phyloP scores from a whole-genome alignment of 2,329 filamentous ascomycete species.

The Lojkania enalia region DNA sequence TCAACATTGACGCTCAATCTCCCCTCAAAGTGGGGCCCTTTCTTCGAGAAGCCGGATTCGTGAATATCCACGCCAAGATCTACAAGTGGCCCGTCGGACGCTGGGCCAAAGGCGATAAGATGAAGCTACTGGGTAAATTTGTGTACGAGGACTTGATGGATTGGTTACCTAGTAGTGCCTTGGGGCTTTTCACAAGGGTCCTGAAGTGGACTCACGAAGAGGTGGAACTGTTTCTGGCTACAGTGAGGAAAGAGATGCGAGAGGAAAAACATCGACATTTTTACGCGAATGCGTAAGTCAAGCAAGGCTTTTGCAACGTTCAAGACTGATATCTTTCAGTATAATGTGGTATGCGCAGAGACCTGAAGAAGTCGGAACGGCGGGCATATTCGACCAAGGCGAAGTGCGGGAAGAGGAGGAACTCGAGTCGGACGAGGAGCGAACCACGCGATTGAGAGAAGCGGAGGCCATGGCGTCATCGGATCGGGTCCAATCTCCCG shows the following conservation, averaged over 20 bases:
- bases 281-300: slow-evolving; percentile 31
- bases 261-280: slow-evolving; percentile 30
- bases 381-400: slow-evolving; percentile 7
- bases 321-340: slow-evolving; percentile 17
- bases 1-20: slow-evolving; percentile 46
- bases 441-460: not conserved
- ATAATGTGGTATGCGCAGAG: slow-evolving; percentile 32
- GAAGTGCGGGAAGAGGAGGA: slow-evolving; percentile 25
- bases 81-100: slow-evolving; percentile 39
- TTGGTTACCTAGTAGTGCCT: slow-evolving; percentile 28
- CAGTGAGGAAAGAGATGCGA: slow-evolving; percentile 30
- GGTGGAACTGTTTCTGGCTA: slow-evolving; percentile 32
- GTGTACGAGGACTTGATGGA: slow-evolving; percentile 33
- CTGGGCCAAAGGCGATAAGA: slow-evolving; percentile 37
- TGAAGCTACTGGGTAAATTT: slow-evolving; percentile 32
- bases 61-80: slow-evolving; percentile 28
- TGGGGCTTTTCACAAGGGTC: slow-evolving; percentile 34
- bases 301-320: not conserved
- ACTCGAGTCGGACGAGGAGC: slow-evolving; percentile 27
- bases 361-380: slow-evolving; percentile 12
- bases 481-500: slow-evolving; percentile 2
- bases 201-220: slow-evolving; percentile 32
- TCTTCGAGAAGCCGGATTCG: slow-evolving; percentile 30
- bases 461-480: not conserved
- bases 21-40: slow-evolving; percentile 43